A percentile compares a stretch with the other conserved stretches of the same genome.
phyloP scores from a whole-genome alignment of 1,284 basidiomycete species.

The Bondarzewia mesenterica region DNA sequence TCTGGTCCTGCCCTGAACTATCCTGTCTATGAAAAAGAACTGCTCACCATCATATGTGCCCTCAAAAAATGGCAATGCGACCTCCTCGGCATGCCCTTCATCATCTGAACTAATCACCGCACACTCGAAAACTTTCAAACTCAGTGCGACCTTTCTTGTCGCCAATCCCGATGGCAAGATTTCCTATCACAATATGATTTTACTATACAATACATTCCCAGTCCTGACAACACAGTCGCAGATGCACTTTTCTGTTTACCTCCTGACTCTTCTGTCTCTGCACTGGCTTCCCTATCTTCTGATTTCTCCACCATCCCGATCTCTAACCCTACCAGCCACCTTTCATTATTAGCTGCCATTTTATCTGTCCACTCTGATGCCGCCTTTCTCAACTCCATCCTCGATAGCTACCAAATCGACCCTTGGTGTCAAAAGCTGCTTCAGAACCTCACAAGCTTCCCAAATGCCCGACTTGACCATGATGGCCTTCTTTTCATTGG shows the following conservation, averaged over 20 bases:
- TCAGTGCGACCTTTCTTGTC: constrained; percentile 25
- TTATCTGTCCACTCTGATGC: not conserved
- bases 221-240: constrained; percentile 27
- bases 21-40: constrained; percentile 17
- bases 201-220: constrained; percentile 28
- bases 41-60: constrained; percentile 14
- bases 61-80: constrained; percentile 13
- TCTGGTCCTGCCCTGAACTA: constrained; percentile 17
- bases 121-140: constrained; percentile 23
- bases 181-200: constrained; percentile 28
- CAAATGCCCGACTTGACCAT: constrained; percentile 12
- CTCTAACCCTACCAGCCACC: too few species aligned
- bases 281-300: not conserved
- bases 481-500: constrained; percentile 21
- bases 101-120: constrained; percentile 32
- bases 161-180: constrained; percentile 31
- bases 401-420: constrained; percentile 17
- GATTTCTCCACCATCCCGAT: too few species aligned
- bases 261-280: constrained; percentile 11
- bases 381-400: too few species aligned
- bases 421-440: constrained; percentile 10
- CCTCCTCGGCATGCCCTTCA: constrained; percentile 24
- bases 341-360: not conserved
- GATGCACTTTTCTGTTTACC: constrained; percentile 27
- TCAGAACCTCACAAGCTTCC: not conserved